phyloP scores from a whole-genome alignment of 495 filamentous ascomycete species.

The Penicillium samsonianum region DNA sequence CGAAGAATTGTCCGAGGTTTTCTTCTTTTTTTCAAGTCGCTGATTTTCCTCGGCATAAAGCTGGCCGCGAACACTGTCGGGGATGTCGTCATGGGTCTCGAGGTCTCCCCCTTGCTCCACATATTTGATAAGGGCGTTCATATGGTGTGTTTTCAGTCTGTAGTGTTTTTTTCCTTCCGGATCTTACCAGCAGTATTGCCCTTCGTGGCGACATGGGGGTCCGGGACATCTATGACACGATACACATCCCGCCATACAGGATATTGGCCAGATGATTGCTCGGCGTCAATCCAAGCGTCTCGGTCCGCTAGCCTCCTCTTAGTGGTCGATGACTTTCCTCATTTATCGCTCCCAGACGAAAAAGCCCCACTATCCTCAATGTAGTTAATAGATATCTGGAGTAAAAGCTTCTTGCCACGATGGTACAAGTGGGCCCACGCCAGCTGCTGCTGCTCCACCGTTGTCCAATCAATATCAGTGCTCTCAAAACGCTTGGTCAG shows the following conservation, averaged over 20 bases:
- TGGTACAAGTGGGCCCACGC: too few relatives aligned
- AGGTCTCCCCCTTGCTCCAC: constrained; percentile 4
- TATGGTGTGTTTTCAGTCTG: constrained; percentile 1
- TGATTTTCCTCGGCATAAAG: constrained; percentile 10
- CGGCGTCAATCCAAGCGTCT: too few relatives aligned
- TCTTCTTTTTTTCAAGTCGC: constrained; percentile 1
- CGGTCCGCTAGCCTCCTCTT: too few relatives aligned
- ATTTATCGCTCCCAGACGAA: too few relatives aligned
- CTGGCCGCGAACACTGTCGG: constrained; percentile 7
- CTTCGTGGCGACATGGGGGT: constrained; percentile 24
- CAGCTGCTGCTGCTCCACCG: too few relatives aligned
- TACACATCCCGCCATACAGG: constrained; percentile 23
- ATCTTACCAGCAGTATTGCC: constrained; percentile 27
- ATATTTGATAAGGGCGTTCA: constrained; percentile 8
- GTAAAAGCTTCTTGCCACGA: too few relatives aligned
- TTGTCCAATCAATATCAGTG: too few relatives aligned
- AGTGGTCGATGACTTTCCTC: too few relatives aligned
- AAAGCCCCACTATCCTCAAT: too few relatives aligned
- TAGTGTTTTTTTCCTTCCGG: constrained; percentile 18
- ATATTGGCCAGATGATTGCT: too few relatives aligned
- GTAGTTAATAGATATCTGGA: too few relatives aligned
- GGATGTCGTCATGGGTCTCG: neutral
- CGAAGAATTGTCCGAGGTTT: neutral
- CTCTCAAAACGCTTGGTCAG: too few relatives aligned
- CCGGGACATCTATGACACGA: constrained; percentile 23